These are phyloP conservation scores for Cladorrhinum sp. DNA, from an alignment of 2,329 filamentous ascomycete genomes.

Conservation along the genomic window DNA sequence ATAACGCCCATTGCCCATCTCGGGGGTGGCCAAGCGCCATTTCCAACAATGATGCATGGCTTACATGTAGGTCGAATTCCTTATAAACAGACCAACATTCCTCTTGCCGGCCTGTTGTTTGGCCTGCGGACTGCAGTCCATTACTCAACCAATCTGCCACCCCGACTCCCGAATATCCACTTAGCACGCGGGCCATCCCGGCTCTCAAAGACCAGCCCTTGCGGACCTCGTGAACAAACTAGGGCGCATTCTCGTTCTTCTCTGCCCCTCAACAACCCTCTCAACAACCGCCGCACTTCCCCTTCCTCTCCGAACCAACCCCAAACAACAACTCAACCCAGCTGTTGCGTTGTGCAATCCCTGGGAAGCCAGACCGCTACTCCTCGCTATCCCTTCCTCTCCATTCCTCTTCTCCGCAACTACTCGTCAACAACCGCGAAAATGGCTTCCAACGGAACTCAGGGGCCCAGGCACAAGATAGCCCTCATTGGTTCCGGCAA, in stretches of 20 bases:
- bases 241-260: conserved; percentile 9
- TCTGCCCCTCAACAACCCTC: conserved; percentile 7
- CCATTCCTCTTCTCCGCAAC: conserved; percentile 1
- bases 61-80: conserved; percentile 1
- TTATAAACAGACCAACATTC: conserved; percentile 15
- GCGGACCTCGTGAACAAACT: conserved; percentile 11
- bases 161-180: conserved; percentile 21
- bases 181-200: conserved; percentile 18
- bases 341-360: too few relatives aligned
- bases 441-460: conserved; percentile 23
- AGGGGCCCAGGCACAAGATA: conserved; percentile 72
- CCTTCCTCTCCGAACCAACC: conserved; percentile 5
- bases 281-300: neutral
- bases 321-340: neutral
- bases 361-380: neutral
- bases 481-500: conserved; percentile 95
- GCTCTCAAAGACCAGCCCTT: conserved; percentile 3
- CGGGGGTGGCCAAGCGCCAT: too few relatives aligned
- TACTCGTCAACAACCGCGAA: conserved; percentile 17
- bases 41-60: conserved; percentile 5
- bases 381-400: neutral
- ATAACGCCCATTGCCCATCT: too few relatives aligned
- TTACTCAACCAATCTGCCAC: conserved; percentile 19
- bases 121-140: conserved; percentile 1
- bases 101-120: neutral